phyloP scores from a whole-genome alignment of 202 grass and related monocot species.

The Elaeis oleifera region DNA sequence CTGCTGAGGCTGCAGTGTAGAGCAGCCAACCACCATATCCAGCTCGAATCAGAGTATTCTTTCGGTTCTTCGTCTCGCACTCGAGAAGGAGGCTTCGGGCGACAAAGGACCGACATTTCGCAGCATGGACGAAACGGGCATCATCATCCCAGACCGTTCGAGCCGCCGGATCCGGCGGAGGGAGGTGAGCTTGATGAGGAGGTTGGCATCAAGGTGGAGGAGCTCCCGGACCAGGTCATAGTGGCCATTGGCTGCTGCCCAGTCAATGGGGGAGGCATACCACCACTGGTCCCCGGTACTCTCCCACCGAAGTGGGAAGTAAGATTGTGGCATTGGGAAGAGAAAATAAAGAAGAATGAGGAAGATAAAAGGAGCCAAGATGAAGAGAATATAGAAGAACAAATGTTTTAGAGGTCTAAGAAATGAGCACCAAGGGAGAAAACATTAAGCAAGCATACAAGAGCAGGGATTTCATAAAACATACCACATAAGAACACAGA shows the following conservation, averaged over 20 bases:
- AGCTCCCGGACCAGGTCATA: conserved; percentile 91
- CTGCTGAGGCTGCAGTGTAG: conserved; percentile 77
- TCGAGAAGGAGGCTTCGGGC: conserved; percentile 60
- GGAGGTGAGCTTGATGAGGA: conserved; percentile 95
- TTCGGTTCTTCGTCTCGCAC: conserved; percentile 62
- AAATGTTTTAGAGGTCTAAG: no score
- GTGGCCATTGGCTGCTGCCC: conserved; percentile 86
- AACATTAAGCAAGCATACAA: no score
- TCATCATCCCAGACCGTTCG: conserved; percentile 94
- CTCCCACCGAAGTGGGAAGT: conserved; percentile 97
- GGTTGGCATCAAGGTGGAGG: conserved; percentile 80
- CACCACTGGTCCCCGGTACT: conserved; percentile 98
- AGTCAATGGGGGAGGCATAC: conserved; percentile 95
- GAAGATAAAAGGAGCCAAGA: background rate
- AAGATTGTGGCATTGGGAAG: conserved; percentile 37
- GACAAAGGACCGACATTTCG: conserved; percentile 46
- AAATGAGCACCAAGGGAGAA: no score
- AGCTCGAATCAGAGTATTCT: conserved; percentile 73
- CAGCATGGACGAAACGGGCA: conserved; percentile 45
- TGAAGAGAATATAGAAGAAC: background rate
- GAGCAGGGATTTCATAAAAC: no score
- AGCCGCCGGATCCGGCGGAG: conserved; percentile 85
- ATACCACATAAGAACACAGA: no score
- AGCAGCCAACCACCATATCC: conserved; percentile 95
- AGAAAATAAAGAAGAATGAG: no score